A percentile compares a stretch with the other conserved stretches of the same genome.
These are phyloP conservation scores for Apiospora marii DNA, from an alignment of 2,329 filamentous ascomycete genomes.

Conservation along the genomic window DNA sequence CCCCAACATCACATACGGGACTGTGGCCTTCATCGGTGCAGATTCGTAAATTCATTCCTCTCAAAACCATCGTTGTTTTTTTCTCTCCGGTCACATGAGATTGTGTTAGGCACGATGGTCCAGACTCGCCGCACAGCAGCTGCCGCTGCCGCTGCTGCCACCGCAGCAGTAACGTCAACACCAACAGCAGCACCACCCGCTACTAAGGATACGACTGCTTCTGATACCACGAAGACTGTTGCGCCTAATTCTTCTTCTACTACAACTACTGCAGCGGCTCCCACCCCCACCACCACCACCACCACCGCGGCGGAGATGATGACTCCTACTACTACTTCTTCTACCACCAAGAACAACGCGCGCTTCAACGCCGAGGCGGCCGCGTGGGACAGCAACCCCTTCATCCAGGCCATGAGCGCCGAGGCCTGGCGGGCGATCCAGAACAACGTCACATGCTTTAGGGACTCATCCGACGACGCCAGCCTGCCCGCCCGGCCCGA, in stretches of 20 bases:
- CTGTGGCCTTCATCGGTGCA: background rate
- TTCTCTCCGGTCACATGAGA: background rate
- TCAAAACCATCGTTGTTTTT: background rate
- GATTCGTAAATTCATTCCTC: background rate
- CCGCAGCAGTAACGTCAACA: background rate
- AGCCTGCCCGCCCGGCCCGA: conserved; percentile 38
- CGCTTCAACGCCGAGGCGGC: conserved; percentile 55
- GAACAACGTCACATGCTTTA: conserved; percentile 43
- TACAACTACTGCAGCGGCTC: background rate
- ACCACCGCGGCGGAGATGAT: background rate
- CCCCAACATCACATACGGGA: background rate
- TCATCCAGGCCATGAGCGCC: conserved; percentile 53
- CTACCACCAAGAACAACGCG: conserved; percentile 41
- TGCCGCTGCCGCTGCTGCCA: background rate
- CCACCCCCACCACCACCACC: background rate
- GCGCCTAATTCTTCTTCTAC: background rate
- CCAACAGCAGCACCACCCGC: background rate
- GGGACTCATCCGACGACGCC: conserved; percentile 30
- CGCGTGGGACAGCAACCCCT: conserved; percentile 50
- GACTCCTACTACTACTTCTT: background rate
- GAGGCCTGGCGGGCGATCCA: conserved; percentile 55
- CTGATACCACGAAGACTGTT: background rate
- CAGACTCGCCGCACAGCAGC: background rate
- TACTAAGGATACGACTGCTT: background rate
- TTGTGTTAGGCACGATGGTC: background rate